Evolutionary conservation across 2,329 filamentous ascomycete species (phyloP).

Genomic region (Aspergillus proliferans): DNA sequence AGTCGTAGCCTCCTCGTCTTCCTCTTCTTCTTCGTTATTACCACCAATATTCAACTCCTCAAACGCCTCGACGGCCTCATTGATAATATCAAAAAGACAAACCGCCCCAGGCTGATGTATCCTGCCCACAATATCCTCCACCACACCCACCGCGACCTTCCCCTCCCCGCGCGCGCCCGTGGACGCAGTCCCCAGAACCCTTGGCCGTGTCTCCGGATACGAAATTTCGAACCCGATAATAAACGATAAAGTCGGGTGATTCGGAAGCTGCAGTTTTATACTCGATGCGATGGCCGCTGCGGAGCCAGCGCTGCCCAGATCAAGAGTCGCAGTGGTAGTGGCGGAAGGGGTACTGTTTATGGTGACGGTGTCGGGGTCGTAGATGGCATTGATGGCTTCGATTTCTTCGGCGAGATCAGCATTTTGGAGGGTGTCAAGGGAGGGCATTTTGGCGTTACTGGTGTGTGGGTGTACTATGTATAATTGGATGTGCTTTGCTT

Average conservation of each 20-base stretch:
- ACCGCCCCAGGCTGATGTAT: conserved; percentile 69
- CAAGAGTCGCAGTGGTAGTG: conserved; percentile 18
- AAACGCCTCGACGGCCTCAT: conserved; percentile 49
- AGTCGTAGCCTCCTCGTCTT: conserved; percentile 10
- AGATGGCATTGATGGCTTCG: conserved; percentile 50
- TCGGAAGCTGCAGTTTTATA: conserved; percentile 61
- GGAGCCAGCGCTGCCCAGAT: conserved; percentile 18
- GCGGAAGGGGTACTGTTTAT: conserved; percentile 19
- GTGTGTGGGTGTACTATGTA: background rate
- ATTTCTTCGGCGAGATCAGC: conserved; percentile 42
- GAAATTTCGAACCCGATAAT: conserved; percentile 59
- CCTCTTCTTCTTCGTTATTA: conserved; percentile 16
- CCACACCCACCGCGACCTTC: conserved; percentile 61
- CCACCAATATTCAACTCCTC: conserved; percentile 50
- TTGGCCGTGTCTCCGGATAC: conserved; percentile 71
- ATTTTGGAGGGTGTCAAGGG: conserved; percentile 23
- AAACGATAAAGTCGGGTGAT: conserved; percentile 44
- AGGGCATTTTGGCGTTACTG: conserved; percentile 7
- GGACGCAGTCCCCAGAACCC: conserved; percentile 70
- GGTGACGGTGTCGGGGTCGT: conserved; percentile 58
- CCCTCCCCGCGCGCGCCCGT: conserved; percentile 68
- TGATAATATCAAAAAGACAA: conserved; percentile 86
- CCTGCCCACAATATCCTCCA: conserved; percentile 60
- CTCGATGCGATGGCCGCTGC: conserved; percentile 16
- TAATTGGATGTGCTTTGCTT: background rate